Evolutionary conservation across 2,329 filamentous ascomycete species (phyloP).

Genomic region (Exophiala mesophila): DNA sequence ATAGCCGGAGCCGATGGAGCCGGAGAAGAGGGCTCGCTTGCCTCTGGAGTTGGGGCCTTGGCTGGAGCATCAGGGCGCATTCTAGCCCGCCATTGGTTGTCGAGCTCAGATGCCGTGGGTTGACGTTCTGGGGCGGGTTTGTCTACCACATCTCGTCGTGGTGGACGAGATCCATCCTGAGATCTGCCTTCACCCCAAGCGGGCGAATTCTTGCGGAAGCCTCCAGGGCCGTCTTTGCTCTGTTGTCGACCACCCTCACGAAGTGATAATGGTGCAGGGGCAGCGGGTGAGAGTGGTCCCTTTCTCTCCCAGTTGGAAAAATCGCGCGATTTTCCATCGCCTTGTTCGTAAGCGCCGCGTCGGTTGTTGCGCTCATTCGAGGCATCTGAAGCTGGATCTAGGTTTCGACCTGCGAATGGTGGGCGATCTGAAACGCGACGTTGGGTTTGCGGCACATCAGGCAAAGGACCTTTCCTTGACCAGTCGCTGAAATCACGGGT

Average conservation of each 20-base stretch:
- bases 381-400: constrained; percentile 51
- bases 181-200: constrained; percentile 67
- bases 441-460: constrained; percentile 59
- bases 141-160: constrained; percentile 70
- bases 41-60: constrained; percentile 63
- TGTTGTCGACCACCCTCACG: constrained; percentile 56
- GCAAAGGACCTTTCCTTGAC: constrained; percentile 86
- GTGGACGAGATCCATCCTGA: constrained; percentile 73
- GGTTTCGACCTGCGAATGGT: constrained; percentile 48
- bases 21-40: constrained; percentile 71
- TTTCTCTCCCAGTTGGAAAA: constrained; percentile 92
- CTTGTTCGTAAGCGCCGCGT: constrained; percentile 63
- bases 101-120: constrained; percentile 83
- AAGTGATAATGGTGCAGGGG: constrained; percentile 36
- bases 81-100: constrained; percentile 85
- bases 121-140: constrained; percentile 62
- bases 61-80: constrained; percentile 76
- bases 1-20: constrained; percentile 56
- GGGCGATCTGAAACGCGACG: constrained; percentile 52
- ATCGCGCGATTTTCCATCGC: constrained; percentile 72
- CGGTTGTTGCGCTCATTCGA: constrained; percentile 63
- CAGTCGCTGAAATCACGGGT: constrained; percentile 77
- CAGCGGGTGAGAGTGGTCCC: constrained; percentile 74
- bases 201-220: constrained; percentile 63
- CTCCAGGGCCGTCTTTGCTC: constrained; percentile 54